A percentile compares a stretch with the other conserved stretches of the same genome.
phyloP scores from a whole-genome alignment of 2,329 filamentous ascomycete species.

The Apiospora arundinis region DNA sequence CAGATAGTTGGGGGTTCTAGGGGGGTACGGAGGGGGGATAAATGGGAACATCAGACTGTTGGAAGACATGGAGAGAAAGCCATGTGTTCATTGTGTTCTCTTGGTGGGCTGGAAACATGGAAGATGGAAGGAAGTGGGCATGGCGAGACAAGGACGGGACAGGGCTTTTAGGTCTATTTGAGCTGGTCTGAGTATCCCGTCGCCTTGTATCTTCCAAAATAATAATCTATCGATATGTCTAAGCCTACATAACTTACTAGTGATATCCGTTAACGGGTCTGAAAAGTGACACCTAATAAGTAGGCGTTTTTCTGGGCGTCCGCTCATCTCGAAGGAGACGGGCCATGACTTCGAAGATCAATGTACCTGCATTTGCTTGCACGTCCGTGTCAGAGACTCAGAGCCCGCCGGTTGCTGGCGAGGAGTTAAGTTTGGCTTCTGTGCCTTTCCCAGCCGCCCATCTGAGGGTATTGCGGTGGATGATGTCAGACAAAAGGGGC shows the following conservation, averaged over 20 bases:
- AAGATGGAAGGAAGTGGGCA: background rate
- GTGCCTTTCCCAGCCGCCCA: background rate
- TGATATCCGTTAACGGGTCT: background rate
- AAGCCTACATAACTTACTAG: too few relatives aligned
- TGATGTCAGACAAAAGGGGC: constrained; percentile 17
- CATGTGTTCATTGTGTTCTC: background rate
- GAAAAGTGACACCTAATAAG: background rate
- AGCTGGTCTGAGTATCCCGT: background rate
- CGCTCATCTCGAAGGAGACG: background rate
- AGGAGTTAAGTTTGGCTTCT: constrained; percentile 3
- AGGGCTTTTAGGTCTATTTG: background rate
- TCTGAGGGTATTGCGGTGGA: background rate
- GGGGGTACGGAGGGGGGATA: background rate
- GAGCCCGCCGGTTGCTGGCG: background rate
- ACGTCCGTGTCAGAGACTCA: background rate
- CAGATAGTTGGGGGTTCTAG: background rate
- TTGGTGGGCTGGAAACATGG: background rate
- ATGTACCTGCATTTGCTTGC: background rate
- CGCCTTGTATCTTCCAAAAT: background rate
- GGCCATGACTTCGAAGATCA: background rate
- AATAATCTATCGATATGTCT: too few relatives aligned
- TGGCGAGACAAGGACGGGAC: background rate
- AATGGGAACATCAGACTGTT: constrained; percentile 16
- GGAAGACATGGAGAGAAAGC: background rate
- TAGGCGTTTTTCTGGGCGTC: background rate